Base-by-base conservation (phyloP, 306 rosid species). In the Acacia acuminata region DNA sequence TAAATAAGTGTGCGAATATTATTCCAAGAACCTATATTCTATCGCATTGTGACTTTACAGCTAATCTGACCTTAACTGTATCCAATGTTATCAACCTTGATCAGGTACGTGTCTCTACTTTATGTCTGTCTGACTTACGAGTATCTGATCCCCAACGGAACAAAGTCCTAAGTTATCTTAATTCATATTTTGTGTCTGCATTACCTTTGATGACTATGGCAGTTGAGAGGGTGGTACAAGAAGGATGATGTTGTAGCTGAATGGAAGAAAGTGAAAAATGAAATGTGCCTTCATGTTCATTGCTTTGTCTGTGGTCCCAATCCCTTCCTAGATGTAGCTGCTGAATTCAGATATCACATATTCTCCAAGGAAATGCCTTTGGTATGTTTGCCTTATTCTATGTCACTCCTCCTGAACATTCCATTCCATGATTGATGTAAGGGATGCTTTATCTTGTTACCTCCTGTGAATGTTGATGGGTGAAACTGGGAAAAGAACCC, bases 221-320 rank as follows among this genome's bases (percentile, higher is more conserved):
- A 95, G 99, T 83, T 95, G 84, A 90, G 88, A 86, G 98, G 99
- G 53, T 95, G 99, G 99, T 93, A 95, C 30, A 89, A 87, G 77
- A 93, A 90, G 89, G 98, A 95, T 81, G 99, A 95, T 83, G 98
- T 95, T 79, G 98, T 95, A 47, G 99, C 98, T 32, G 99, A 93
- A 84, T 95, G 99, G 99, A 95, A 95, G 91, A 92, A 88, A 84
- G 99, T 95, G 79, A 89, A 90, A 55, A 92, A 88, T 65, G 97
- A 95, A 77, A 86, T 93, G 97, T 95, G 96, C 82, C 87, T 95
- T 19, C 97, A 95, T 87, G 87, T 95, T 70, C 99, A 93, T 88
- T 95, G 99, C 90, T 93, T 89, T 84, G 97, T 95, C 69, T 92
- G 99, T 77, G 99, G 99, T 79, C 99, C 98, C 3, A 90, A 90